Evolutionary conservation across 192 early-diverging fungal genomes (phyloP).

Genomic region (Phycomyces blakesleeanus): DNA sequence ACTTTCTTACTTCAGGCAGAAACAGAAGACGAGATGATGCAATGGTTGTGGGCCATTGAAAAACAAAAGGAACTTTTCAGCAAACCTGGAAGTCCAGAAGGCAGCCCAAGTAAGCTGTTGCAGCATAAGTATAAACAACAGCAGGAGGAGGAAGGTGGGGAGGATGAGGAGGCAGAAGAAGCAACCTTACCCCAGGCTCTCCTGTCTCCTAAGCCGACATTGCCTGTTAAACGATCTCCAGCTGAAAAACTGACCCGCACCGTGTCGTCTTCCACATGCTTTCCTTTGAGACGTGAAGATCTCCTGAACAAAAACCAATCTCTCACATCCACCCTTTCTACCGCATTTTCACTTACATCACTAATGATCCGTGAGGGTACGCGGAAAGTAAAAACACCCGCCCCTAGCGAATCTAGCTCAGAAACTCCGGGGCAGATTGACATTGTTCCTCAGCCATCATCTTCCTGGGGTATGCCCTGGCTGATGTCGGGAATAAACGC

Average conservation of each 20-base stretch:
- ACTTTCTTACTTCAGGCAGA: constrained; percentile 61
- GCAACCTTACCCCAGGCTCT: neutral
- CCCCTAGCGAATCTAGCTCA: neutral
- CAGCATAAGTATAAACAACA: neutral
- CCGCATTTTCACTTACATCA: constrained; percentile 17
- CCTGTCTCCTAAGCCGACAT: neutral
- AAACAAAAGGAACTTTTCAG: constrained; percentile 3
- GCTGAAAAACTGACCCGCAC: neutral
- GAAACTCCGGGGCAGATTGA: neutral
- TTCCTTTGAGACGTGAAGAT: neutral
- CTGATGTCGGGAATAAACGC: constrained; percentile 22
- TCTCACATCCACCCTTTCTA: neutral
- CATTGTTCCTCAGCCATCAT: neutral
- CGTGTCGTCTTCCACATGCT: neutral
- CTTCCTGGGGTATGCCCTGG: constrained; percentile 36
- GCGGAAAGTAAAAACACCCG: neutral
- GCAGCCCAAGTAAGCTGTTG: neutral
- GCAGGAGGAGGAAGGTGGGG: no score
- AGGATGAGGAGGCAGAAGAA: neutral
- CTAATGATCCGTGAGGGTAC: constrained; percentile 16
- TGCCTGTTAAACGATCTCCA: neutral
- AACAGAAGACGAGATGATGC: constrained; percentile 62
- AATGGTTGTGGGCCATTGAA: constrained; percentile 49
- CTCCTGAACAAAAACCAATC: neutral
- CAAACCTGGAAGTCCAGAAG: neutral